These are phyloP conservation scores for Tricholoma flavovirens DNA, from an alignment of 768 basidiomycete genomes.

Conservation along the genomic window DNA sequence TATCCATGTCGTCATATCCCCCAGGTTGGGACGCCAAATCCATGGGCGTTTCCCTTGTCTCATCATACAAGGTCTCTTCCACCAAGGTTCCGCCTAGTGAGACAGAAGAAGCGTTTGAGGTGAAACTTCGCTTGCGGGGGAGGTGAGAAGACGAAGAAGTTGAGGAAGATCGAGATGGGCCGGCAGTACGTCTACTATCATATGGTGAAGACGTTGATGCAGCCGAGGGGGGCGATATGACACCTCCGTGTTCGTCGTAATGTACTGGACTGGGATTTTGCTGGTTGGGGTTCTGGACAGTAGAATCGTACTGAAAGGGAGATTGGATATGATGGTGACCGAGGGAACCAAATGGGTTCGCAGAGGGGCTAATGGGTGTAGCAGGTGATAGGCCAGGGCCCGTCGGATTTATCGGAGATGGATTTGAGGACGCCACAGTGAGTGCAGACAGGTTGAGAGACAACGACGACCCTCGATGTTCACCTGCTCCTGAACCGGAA, in stretches of 20 bases:
- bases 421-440: constrained; percentile 56
- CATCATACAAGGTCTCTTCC: constrained; percentile 38
- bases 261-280: constrained; percentile 24
- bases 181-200: constrained; percentile 24
- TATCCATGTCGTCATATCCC: constrained; percentile 58
- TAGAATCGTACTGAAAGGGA: constrained; percentile 49
- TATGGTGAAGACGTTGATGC: constrained; percentile 22
- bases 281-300: constrained; percentile 21
- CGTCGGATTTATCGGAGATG: constrained; percentile 55
- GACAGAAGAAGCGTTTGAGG: constrained; percentile 32
- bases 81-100: constrained; percentile 22
- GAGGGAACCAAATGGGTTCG: constrained; percentile 35
- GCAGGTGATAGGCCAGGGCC: constrained; percentile 42
- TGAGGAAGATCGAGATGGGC: constrained; percentile 36
- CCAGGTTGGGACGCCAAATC: constrained; percentile 26
- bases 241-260: constrained; percentile 23
- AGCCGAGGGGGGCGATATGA: constrained; percentile 13
- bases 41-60: constrained; percentile 31
- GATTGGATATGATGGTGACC: constrained; percentile 35
- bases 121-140: constrained; percentile 66
- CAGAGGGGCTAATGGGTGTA: constrained; percentile 57
- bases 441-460: constrained; percentile 67
- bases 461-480: constrained; percentile 30
- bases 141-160: constrained; percentile 51
- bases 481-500: neutral